Percentiles rank a stretch among this genome's conserved stretches.
phyloP scores from a whole-genome alignment of 306 rosid species.

The Vigna reflexopilosa region DNA sequence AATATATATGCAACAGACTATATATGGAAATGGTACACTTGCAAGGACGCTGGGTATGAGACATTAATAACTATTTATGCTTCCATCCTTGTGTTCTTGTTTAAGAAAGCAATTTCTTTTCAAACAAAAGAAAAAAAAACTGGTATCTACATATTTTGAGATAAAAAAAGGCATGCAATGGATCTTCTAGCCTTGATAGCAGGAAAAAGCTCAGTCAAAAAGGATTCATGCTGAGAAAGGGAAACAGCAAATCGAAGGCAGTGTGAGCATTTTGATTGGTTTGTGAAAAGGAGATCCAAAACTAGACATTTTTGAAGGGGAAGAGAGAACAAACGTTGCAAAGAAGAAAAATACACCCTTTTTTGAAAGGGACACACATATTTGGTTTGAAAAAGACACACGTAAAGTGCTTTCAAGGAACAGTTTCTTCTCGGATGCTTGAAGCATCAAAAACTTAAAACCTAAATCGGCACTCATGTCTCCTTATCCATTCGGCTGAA shows the following conservation, averaged over 20 bases:
- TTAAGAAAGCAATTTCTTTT: slow-evolving; percentile 32
- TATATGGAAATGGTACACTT: slow-evolving; percentile 48
- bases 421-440: slow-evolving; percentile 56
- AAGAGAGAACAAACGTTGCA: slow-evolving; percentile 24
- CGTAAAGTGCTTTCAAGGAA: slow-evolving; percentile 54
- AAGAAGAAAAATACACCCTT: slow-evolving; percentile 37
- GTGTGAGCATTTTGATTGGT: slow-evolving; percentile 60
- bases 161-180: slow-evolving; percentile 52
- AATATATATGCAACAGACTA: slow-evolving; percentile 35
- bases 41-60: slow-evolving; percentile 28
- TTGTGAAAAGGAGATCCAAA: slow-evolving; percentile 51
- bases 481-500: slow-evolving; percentile 27
- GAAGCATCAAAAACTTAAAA: slow-evolving; percentile 26
- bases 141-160: slow-evolving; percentile 32
- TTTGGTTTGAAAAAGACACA: slow-evolving; percentile 54
- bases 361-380: slow-evolving; percentile 65
- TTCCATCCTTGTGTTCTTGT: slow-evolving; percentile 45
- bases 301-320: slow-evolving; percentile 56
- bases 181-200: slow-evolving; percentile 48
- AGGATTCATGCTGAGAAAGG: slow-evolving; percentile 79
- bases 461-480: slow-evolving; percentile 28
- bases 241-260: slow-evolving; percentile 64
- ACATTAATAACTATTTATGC: slow-evolving; percentile 40
- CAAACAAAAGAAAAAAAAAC: slow-evolving; percentile 44
- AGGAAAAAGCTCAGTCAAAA: slow-evolving; percentile 70